Conservation (phyloP, 1,284 basidiomycete species). For the Somion occarium region DNA sequence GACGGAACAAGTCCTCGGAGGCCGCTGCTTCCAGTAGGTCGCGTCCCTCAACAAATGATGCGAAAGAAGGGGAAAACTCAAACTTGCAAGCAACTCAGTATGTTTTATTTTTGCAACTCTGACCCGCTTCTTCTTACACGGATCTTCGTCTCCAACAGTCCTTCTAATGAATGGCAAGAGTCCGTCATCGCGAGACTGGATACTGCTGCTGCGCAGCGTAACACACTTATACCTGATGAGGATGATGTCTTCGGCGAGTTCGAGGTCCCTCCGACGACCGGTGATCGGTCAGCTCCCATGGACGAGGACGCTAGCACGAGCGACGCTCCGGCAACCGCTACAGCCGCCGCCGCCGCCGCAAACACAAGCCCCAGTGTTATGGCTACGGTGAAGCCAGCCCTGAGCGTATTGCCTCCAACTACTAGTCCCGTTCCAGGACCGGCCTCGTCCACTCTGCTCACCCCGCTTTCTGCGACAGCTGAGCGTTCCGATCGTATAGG, state of each 20-base stretch:
- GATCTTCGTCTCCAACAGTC: slow-evolving; percentile 35
- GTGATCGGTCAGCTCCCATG: background rate
- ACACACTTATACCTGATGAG: slow-evolving; percentile 19
- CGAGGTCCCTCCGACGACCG: background rate
- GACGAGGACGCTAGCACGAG: slow-evolving; percentile 12
- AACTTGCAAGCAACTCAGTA: slow-evolving; percentile 56
- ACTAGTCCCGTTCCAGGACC: background rate
- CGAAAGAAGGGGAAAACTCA: slow-evolving; percentile 27
- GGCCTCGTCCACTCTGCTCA: background rate
- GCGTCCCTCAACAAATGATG: slow-evolving; percentile 18
- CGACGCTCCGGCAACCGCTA: background rate
- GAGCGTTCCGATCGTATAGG: background rate
- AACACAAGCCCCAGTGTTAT: background rate
- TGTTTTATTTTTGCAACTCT: slow-evolving; percentile 19
- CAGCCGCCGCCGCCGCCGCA: background rate
- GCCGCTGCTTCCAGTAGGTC: slow-evolving; percentile 19
- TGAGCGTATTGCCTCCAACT: slow-evolving; percentile 4
- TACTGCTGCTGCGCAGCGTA: slow-evolving; percentile 19
- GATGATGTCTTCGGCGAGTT: slow-evolving; percentile 17
- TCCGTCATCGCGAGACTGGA: slow-evolving; percentile 39
- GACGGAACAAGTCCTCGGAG: slow-evolving; percentile 39
- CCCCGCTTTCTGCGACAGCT: slow-evolving; percentile 6
- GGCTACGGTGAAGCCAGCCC: background rate
- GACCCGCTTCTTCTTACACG: background rate
- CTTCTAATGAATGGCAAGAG: slow-evolving; percentile 80